Percentiles rank a stretch among this genome's conserved stretches.
Evolutionary conservation across 768 basidiomycete species (phyloP).

Genomic region (Lactarius sanguifluus): DNA sequence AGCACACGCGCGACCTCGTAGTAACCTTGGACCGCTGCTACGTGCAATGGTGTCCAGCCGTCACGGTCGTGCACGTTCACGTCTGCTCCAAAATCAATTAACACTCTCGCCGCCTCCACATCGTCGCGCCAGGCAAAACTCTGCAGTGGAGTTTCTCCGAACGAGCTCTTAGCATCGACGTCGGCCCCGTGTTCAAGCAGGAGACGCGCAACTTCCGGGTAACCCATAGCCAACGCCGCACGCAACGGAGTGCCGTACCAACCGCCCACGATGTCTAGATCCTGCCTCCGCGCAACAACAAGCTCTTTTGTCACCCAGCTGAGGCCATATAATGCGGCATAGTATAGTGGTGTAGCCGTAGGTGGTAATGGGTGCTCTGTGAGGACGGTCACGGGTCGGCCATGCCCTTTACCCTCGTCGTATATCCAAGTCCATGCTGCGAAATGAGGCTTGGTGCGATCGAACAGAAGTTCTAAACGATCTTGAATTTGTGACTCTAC

Average conservation of each 20-base stretch:
- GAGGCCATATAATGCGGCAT: slow-evolving; percentile 1
- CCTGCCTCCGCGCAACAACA: neutral
- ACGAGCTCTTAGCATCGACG: neutral
- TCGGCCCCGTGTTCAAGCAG: neutral
- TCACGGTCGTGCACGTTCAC: neutral
- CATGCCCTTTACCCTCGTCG: neutral
- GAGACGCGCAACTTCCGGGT: neutral
- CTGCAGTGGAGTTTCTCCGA: neutral
- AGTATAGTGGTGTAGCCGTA: neutral
- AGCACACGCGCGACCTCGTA: neutral
- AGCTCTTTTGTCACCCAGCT: neutral
- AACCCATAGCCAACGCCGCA: neutral
- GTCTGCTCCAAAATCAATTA: slow-evolving; percentile 1
- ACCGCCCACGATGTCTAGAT: neutral
- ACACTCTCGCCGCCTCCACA: neutral
- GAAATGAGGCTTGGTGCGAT: neutral
- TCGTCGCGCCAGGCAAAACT: neutral
- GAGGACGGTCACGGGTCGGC: too few relatives aligned
- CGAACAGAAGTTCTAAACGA: neutral
- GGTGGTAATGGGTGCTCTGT: neutral
- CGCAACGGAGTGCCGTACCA: neutral
- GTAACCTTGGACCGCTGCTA: neutral
- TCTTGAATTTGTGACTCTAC: neutral
- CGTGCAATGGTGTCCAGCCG: too few relatives aligned
- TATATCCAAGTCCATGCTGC: neutral